Evolutionary conservation across 176 grass and related monocot species (phyloP), one percentile per base, ranked within the genome.

Genomic region (Carex parvula): DNA sequence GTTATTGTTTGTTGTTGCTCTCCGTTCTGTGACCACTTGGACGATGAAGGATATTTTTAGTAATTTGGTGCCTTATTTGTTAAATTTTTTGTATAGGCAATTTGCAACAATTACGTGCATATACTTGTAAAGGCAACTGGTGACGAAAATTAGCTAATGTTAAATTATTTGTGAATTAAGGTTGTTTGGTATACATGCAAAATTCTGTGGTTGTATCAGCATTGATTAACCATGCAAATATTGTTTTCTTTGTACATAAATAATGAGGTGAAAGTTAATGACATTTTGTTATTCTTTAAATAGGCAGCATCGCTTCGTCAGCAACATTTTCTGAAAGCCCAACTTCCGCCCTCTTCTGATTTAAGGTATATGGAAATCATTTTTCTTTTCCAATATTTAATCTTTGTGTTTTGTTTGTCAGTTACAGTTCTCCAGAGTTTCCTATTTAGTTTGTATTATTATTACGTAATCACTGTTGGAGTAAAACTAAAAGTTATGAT

Each of bases 231-330:
- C 17, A 16, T 69, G 16, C 30, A 69, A 69, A 35, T 39, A 69
- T 69, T 69, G 14, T 52, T 24, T 15, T 70, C 8, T 29, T 75
- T 75, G 21, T 54, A 53, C 21, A 54, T 29, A 7, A 16, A 73
- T 73, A 73, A 50, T 52, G 14, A 17, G 2, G 3, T 55, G 9
- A 55, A 53, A 55, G 29, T 69, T 84, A 17, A 30, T 86, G 8
- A 54, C 18, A 75, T 84, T 30, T 84, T 81, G 33, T 59, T 89
- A 22, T 7, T 69, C 20, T 78, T 84, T 58, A 48, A 80, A 58
- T 84, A 99, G 97, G 84, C 69, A 72, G 85, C 93, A 92, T 85
- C 89, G 9, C 74, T 95, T 89, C 95, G 89, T 30, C 97, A 95
- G 50, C 93, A 92, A 26, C 93, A 90, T 59, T 84, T 94, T 50